Percentiles rank a stretch among this genome's conserved stretches.
Evolutionary conservation across 78 protist genomes (phyloP).

Genomic region (Bodo saltans): DNA sequence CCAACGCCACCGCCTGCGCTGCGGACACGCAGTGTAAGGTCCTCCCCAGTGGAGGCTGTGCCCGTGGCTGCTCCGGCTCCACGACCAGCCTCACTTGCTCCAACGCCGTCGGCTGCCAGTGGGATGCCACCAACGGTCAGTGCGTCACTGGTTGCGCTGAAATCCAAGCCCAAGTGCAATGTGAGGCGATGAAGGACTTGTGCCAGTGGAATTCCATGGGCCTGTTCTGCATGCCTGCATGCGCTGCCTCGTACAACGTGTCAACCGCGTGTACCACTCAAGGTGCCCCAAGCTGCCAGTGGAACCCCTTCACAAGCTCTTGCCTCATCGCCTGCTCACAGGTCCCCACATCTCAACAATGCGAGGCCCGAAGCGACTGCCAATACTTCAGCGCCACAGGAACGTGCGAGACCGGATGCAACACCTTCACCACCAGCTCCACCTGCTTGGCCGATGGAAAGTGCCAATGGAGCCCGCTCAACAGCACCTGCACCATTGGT

Average conservation of each 20-base stretch:
- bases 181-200: not conserved
- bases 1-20: not conserved
- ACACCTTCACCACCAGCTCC: not conserved
- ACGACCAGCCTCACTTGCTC: not conserved
- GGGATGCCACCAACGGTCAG: not conserved
- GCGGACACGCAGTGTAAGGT: not conserved
- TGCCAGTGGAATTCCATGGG: not conserved
- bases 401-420: not conserved
- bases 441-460: not conserved
- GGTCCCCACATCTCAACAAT: not conserved
- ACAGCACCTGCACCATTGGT: not conserved
- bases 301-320: not conserved
- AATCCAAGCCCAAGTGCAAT: not conserved
- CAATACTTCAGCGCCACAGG: not conserved
- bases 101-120: not conserved
- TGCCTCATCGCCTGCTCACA: not conserved
- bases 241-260: not conserved
- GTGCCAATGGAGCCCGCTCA: not conserved
- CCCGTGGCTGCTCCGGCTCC: not conserved
- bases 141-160: not conserved
- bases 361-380: not conserved
- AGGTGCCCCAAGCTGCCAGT: not conserved
- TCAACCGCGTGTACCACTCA: not conserved
- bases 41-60: not conserved
- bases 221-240: not conserved